phyloP scores from a whole-genome alignment of 371 early-diverging fungal species.

The Mucor plumbeus region DNA sequence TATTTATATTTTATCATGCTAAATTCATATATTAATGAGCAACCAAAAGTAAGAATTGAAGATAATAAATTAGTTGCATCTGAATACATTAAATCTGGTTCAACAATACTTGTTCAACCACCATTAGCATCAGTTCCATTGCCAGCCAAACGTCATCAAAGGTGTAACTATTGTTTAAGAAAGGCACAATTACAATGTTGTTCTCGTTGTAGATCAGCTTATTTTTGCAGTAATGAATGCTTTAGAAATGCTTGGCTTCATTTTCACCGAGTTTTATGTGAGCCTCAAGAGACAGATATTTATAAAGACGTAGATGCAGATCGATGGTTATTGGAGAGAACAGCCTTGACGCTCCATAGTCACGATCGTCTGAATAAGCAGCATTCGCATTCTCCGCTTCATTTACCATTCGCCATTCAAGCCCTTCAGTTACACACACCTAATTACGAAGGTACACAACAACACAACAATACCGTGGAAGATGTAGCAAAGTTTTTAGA shows the following conservation, averaged over 20 bases:
- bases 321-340: slow-evolving; percentile 51
- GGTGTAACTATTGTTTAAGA: slow-evolving; percentile 50
- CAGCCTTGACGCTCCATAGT: slow-evolving; percentile 50
- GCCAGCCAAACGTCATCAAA: slow-evolving; percentile 45
- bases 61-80: slow-evolving; percentile 18
- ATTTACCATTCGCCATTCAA: slow-evolving; percentile 39
- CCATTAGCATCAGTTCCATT: slow-evolving; percentile 46
- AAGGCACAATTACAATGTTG: slow-evolving; percentile 52
- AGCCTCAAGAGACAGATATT: slow-evolving; percentile 45
- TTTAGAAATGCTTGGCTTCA: slow-evolving; percentile 56
- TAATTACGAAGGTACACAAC: neutral
- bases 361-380: slow-evolving; percentile 57
- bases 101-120: slow-evolving; percentile 35
- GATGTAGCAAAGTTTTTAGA: slow-evolving; percentile 20
- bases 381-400: slow-evolving; percentile 50
- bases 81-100: slow-evolving; percentile 30
- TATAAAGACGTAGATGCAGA: slow-evolving; percentile 49
- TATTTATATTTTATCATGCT: slow-evolving; percentile 13
- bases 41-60: slow-evolving; percentile 7
- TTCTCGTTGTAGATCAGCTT: slow-evolving; percentile 52
- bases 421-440: slow-evolving; percentile 35
- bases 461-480: slow-evolving; percentile 12
- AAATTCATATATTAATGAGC: slow-evolving; percentile 15
- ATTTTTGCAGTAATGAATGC: slow-evolving; percentile 53
- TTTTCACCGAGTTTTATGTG: slow-evolving; percentile 48